These are phyloP conservation scores for Thalassia testudinum DNA, from an alignment of 116 monocot genomes.

Conservation along the genomic window DNA sequence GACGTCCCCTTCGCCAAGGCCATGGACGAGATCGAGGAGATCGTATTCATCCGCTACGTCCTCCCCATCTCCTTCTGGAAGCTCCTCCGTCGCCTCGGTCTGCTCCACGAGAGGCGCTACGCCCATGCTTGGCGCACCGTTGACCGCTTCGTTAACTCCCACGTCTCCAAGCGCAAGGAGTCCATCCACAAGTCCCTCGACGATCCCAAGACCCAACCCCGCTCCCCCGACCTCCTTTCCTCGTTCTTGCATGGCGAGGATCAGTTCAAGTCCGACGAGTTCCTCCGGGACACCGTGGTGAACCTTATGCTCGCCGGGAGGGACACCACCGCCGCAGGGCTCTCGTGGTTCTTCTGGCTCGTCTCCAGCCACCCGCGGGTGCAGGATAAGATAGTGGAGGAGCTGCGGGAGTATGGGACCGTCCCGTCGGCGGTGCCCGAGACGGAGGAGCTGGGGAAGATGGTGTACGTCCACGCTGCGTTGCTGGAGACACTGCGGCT, in stretches of 20 bases:
- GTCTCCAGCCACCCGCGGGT: conserved; percentile 30
- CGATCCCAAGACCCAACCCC: background rate
- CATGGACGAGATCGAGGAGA: conserved; percentile 27
- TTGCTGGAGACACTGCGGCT: conserved; percentile 29
- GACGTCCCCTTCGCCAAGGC: conserved; percentile 31
- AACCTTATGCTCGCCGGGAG: conserved; percentile 59
- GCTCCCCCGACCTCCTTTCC: conserved; percentile 6
- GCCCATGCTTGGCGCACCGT: conserved; percentile 13
- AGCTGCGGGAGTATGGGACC: conserved; percentile 9
- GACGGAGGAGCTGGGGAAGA: background rate
- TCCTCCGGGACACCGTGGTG: conserved; percentile 45
- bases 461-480: conserved; percentile 38
- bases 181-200: background rate
- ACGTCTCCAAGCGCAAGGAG: conserved; percentile 6
- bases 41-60: conserved; percentile 16
- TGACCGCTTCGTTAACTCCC: conserved; percentile 16
- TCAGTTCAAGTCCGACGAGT: conserved; percentile 1
- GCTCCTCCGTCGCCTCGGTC: conserved; percentile 14
- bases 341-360: conserved; percentile 50
- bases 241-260: conserved; percentile 10
- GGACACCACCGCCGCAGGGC: conserved; percentile 37
- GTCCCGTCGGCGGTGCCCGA: background rate
- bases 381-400: conserved; percentile 33
- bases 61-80: conserved; percentile 32
- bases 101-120: conserved; percentile 27